phyloP scores from a whole-genome alignment of 73 alveolate genomes.

The Paramecium tetraurelia region DNA sequence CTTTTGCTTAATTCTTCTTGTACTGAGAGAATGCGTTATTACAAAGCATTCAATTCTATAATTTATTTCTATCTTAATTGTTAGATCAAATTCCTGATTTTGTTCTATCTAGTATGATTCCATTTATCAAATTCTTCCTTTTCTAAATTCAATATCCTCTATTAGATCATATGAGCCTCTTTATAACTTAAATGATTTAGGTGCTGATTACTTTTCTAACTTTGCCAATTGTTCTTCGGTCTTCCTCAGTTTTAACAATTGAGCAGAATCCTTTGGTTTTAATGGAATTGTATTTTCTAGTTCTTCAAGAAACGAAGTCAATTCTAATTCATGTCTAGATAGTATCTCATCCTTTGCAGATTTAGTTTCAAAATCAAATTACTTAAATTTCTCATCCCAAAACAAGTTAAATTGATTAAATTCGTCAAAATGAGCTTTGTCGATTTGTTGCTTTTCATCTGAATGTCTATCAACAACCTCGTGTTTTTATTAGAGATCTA shows the following conservation, averaged over 20 bases:
- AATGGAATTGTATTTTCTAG: constrained; percentile 32
- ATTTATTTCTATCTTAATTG: not conserved
- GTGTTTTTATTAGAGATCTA: constrained; percentile 8
- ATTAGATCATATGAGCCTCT: constrained; percentile 22
- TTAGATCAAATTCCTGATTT: not conserved
- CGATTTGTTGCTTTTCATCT: constrained; percentile 29
- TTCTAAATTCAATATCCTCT: not conserved
- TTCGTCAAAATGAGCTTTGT: constrained; percentile 62
- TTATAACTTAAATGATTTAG: not conserved
- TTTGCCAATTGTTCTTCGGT: constrained; percentile 59
- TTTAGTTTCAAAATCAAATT: constrained; percentile 49
- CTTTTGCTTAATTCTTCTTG: not conserved
- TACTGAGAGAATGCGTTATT: not conserved
- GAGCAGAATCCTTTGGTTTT: constrained; percentile 56
- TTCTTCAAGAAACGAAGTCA: constrained; percentile 40
- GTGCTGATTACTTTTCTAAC: constrained; percentile 31
- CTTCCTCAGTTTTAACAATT: constrained; percentile 46
- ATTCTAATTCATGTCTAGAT: constrained; percentile 50
- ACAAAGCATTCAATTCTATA: constrained; percentile 3
- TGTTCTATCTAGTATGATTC: not conserved
- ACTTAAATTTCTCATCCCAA: constrained; percentile 58
- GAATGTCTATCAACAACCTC: constrained; percentile 44
- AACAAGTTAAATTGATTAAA: constrained; percentile 56
- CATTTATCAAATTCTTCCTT: constrained; percentile 8
- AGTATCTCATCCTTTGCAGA: constrained; percentile 8